Percentiles rank a stretch among this genome's conserved stretches.
These are phyloP conservation scores for Claviceps sp. DNA, from an alignment of 2,329 filamentous ascomycete genomes.

Conservation along the genomic window DNA sequence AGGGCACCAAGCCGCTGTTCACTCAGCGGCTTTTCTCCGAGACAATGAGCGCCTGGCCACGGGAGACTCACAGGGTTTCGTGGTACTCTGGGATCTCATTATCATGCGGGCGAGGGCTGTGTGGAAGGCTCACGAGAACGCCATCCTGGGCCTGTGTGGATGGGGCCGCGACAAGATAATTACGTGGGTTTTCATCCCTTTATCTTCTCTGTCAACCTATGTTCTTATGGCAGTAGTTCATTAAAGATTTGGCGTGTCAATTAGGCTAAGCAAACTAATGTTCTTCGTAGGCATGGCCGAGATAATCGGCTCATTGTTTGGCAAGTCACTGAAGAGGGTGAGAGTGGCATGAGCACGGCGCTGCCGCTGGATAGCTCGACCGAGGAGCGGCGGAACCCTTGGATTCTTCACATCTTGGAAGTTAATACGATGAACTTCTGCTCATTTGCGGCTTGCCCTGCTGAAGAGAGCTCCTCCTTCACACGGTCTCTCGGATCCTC, in stretches of 20 bases:
- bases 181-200: conserved; percentile 48
- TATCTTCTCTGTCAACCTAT: too few relatives aligned
- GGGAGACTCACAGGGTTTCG: conserved; percentile 81
- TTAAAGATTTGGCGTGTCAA: too few relatives aligned
- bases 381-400: conserved; percentile 49
- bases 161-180: conserved; percentile 66
- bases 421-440: conserved; percentile 97
- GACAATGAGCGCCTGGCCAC: conserved; percentile 66
- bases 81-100: conserved; percentile 73
- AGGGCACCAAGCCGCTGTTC: conserved; percentile 71
- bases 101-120: conserved; percentile 70
- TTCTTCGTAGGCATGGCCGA: conserved; percentile 59
- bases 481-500: conserved; percentile 10
- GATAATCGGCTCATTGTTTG: conserved; percentile 81
- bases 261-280: background rate
- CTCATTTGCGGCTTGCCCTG: conserved; percentile 53
- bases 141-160: conserved; percentile 59
- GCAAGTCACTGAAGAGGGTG: conserved; percentile 51
- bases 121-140: conserved; percentile 72
- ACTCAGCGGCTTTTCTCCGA: conserved; percentile 60
- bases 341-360: conserved; percentile 49
- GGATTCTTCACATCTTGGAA: conserved; percentile 70
- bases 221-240: too few relatives aligned
- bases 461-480: conserved; percentile 13
- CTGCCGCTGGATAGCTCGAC: conserved; percentile 55